A percentile compares a stretch with the other conserved stretches of the same genome.
phyloP scores from a whole-genome alignment of 2,329 filamentous ascomycete genomes.

The Ophiostoma pallidulum region DNA sequence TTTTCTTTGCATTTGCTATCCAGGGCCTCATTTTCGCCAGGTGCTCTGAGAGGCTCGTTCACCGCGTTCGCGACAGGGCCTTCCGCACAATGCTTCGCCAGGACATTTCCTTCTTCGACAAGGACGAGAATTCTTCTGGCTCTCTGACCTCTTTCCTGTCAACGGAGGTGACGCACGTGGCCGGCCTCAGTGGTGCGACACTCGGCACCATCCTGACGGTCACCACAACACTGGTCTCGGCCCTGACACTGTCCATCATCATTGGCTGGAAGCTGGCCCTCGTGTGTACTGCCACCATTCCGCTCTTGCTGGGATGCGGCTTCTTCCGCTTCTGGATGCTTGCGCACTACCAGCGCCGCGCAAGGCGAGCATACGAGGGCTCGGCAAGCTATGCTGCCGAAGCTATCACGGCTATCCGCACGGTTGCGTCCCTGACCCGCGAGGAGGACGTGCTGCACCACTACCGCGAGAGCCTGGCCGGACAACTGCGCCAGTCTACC shows the following conservation, averaged over 20 bases:
- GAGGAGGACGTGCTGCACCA: conserved; percentile 68
- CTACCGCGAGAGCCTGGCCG: conserved; percentile 58
- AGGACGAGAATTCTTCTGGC: conserved; percentile 79
- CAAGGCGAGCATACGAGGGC: conserved; percentile 68
- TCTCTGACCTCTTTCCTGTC: conserved; percentile 82
- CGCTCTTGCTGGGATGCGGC: conserved; percentile 30
- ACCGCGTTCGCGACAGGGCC: conserved; percentile 69
- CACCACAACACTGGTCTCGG: conserved; percentile 65
- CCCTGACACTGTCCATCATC: conserved; percentile 42
- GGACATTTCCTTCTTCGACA: conserved; percentile 87
- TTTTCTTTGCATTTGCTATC: conserved; percentile 56
- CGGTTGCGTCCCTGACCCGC: conserved; percentile 81
- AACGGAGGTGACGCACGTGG: conserved; percentile 80
- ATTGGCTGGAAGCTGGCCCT: conserved; percentile 36
- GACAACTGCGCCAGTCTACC: conserved; percentile 59
- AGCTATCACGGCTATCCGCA: conserved; percentile 86
- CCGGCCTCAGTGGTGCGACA: conserved; percentile 78
- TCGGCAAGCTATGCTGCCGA: conserved; percentile 87
- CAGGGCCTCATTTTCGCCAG: conserved; percentile 72
- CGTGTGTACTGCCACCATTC: conserved; percentile 32
- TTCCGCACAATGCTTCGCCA: conserved; percentile 87
- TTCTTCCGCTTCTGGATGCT: conserved; percentile 51
- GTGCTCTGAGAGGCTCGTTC: conserved; percentile 78
- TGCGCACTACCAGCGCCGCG: conserved; percentile 65
- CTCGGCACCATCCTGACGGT: conserved; percentile 80